Conservation (phyloP, 331 rosid genomes). For the Malus hybrid region DNA sequence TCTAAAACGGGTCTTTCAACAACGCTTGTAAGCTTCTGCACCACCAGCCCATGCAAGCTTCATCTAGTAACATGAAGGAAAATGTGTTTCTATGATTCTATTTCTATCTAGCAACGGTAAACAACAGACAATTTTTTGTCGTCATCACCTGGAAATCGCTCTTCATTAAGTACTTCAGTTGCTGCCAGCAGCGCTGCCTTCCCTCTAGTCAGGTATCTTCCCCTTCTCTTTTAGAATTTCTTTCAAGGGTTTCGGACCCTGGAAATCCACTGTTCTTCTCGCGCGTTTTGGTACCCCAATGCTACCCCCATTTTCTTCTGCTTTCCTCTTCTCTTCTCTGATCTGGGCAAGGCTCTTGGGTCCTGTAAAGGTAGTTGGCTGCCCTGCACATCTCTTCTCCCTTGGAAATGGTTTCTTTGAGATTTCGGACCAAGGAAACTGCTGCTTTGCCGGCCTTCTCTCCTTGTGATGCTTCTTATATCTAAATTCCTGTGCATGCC, state of each 20-base stretch:
- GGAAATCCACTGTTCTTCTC: conserved; percentile 31
- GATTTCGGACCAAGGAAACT: conserved; percentile 21
- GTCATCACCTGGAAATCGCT: too few relatives aligned
- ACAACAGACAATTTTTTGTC: too few relatives aligned
- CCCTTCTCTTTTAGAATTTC: conserved; percentile 63
- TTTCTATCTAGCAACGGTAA: too few relatives aligned
- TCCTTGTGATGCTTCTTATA: conserved; percentile 32
- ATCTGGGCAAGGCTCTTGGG: conserved; percentile 83
- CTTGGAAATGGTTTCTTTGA: conserved; percentile 33
- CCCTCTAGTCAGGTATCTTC: conserved; percentile 26
- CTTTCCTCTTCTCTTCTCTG: conserved; percentile 54
- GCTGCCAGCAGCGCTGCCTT: conserved; percentile 1
- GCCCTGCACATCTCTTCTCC: conserved; percentile 24
- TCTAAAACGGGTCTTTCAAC: background rate
- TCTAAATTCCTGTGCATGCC: conserved; percentile 36
- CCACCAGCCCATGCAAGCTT: too few relatives aligned
- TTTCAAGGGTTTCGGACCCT: conserved; percentile 62
- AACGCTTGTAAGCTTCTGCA: too few relatives aligned
- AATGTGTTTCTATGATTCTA: too few relatives aligned
- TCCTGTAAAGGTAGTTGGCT: conserved; percentile 44
- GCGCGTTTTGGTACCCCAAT: background rate
- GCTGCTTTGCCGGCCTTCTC: conserved; percentile 28
- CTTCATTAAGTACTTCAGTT: too few relatives aligned
- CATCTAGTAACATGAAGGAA: too few relatives aligned
- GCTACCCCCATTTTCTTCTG: conserved; percentile 24